These are phyloP conservation scores for Zizania latifolia DNA, from an alignment of 176 grass and related monocot genomes.

Conservation along the genomic window DNA sequence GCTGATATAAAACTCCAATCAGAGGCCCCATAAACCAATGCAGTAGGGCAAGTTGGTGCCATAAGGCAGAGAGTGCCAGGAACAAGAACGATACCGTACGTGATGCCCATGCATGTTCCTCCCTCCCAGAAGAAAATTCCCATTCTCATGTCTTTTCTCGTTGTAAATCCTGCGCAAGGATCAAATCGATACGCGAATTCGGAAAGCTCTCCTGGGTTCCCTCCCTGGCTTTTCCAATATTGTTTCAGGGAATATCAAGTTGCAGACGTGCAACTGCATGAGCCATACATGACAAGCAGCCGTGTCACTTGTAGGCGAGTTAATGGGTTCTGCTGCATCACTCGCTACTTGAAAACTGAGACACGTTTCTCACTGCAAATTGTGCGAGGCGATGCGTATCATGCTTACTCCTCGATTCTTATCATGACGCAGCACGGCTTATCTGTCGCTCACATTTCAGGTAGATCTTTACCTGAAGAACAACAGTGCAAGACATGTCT, in stretches of 20 bases:
- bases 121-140: not conserved
- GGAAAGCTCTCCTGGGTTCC: conserved; percentile 26
- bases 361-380: conserved; percentile 1
- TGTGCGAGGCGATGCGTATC: not conserved
- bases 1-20: conserved; percentile 21
- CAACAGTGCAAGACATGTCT: not conserved
- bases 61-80: conserved; percentile 3
- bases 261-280: not conserved
- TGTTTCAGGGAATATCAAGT: conserved; percentile 24
- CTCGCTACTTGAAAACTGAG: conserved; percentile 13
- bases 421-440: not conserved
- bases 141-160: not conserved
- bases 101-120: conserved; percentile 15
- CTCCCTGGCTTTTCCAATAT: conserved; percentile 14
- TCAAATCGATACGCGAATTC: not conserved
- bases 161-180: conserved; percentile 1
- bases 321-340: conserved; percentile 37
- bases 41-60: conserved; percentile 35
- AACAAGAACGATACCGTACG: conserved; percentile 34
- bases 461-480: not conserved
- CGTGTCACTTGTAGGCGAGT: conserved; percentile 1
- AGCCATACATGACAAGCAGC: conserved; percentile 15
- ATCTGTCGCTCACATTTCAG: not conserved
- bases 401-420: not conserved
- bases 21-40: conserved; percentile 10